These are phyloP conservation scores for Pyrenophora tritici-repentis DNA, from an alignment of 2,329 filamentous ascomycete species.

Conservation along the genomic window DNA sequence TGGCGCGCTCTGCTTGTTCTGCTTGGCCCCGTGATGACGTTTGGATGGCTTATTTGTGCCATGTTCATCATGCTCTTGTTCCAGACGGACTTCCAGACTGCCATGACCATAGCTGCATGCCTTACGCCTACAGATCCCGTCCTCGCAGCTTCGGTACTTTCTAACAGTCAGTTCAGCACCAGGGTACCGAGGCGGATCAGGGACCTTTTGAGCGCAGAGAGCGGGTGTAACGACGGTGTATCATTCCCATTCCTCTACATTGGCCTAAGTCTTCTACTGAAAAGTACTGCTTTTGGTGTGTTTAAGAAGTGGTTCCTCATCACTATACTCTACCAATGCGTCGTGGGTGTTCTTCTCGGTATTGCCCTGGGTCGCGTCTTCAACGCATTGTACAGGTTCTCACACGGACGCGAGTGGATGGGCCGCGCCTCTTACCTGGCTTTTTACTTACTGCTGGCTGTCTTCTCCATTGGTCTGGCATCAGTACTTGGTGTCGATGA, in stretches of 20 bases:
- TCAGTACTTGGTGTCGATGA: constrained; percentile 60
- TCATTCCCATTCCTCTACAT: constrained; percentile 62
- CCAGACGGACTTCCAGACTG: constrained; percentile 51
- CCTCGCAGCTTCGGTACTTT: constrained; percentile 59
- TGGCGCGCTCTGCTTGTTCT: constrained; percentile 58
- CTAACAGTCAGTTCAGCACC: constrained; percentile 58
- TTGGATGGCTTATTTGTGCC: constrained; percentile 55
- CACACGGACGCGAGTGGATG: constrained; percentile 52
- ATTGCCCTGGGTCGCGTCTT: constrained; percentile 54
- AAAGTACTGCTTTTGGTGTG: constrained; percentile 45
- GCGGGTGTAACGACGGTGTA: constrained; percentile 61
- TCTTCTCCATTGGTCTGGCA: constrained; percentile 58
- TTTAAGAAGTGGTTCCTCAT: constrained; percentile 59
- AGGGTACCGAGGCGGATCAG: constrained; percentile 58
- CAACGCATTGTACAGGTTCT: constrained; percentile 57
- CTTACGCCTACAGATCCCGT: constrained; percentile 63
- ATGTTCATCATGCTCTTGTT: constrained; percentile 56
- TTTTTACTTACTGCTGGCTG: constrained; percentile 61
- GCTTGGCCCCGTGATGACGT: constrained; percentile 58
- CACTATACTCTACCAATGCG: constrained; percentile 61
- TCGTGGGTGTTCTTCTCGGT: constrained; percentile 55
- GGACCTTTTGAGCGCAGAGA: constrained; percentile 59
- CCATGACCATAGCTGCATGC: constrained; percentile 59
- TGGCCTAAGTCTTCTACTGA: constrained; percentile 54
- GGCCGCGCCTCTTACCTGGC: constrained; percentile 57